Conservation (phyloP, 495 filamentous ascomycete species). For the Hypoxylon intermedium region DNA sequence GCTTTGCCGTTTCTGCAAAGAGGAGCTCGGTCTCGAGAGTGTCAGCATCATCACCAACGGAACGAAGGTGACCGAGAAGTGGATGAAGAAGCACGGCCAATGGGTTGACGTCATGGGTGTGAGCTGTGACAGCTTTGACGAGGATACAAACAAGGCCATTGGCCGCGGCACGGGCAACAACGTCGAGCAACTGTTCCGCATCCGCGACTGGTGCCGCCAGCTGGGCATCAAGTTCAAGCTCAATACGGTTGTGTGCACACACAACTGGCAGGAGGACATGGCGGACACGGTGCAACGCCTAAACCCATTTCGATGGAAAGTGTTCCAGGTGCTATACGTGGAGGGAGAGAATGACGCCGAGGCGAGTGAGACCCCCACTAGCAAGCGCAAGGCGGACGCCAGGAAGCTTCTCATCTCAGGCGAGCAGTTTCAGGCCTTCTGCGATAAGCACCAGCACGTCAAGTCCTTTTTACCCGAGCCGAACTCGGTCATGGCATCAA, state of each 20-base stretch:
- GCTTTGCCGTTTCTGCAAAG: conserved; percentile 59
- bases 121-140: conserved; percentile 65
- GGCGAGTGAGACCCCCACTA: conserved; percentile 29
- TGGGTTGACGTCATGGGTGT: conserved; percentile 63
- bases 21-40: conserved; percentile 56
- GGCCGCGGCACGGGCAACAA: conserved; percentile 58
- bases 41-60: conserved; percentile 64
- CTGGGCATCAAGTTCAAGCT: conserved; percentile 64
- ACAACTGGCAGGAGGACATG: conserved; percentile 65
- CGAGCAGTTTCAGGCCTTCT: conserved; percentile 57
- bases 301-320: conserved; percentile 65
- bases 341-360: conserved; percentile 61
- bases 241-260: conserved; percentile 62
- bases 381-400: conserved; percentile 50
- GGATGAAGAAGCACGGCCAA: conserved; percentile 49
- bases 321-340: conserved; percentile 64
- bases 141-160: conserved; percentile 59
- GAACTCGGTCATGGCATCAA: conserved; percentile 61
- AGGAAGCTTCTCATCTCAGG: conserved; percentile 57
- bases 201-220: conserved; percentile 55
- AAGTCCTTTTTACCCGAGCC: conserved; percentile 56
- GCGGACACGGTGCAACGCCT: conserved; percentile 49
- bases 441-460: conserved; percentile 53
- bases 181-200: conserved; percentile 49
- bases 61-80: conserved; percentile 54